Evolutionary conservation across 1,284 basidiomycete species (phyloP).

Genomic region (Amylostereum areolatum): DNA sequence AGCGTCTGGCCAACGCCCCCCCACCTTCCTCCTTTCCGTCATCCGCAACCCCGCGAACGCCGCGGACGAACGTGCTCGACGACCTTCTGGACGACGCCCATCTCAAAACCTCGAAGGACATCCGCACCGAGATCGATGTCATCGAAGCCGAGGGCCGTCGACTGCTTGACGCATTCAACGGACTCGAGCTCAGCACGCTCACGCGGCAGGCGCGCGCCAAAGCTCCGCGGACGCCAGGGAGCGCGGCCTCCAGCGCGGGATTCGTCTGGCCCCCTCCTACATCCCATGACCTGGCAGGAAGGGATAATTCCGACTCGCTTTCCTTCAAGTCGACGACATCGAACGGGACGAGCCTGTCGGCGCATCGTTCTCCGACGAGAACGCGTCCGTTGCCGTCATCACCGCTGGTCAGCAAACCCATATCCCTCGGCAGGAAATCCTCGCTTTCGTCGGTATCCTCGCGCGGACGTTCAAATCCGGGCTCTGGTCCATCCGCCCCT

Average conservation of each 20-base stretch:
- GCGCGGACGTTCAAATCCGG: constrained; percentile 20
- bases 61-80: constrained; percentile 26
- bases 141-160: constrained; percentile 64
- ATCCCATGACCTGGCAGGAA: too few species aligned
- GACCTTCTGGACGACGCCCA: constrained; percentile 48
- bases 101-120: constrained; percentile 50
- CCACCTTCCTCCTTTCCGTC: constrained; percentile 35
- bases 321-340: constrained; percentile 51
- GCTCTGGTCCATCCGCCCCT: constrained; percentile 10
- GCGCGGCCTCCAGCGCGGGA: neutral
- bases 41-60: constrained; percentile 34
- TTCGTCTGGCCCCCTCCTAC: too few species aligned
- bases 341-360: constrained; percentile 35
- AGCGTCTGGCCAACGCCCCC: constrained; percentile 36
- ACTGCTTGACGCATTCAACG: constrained; percentile 70
- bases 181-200: constrained; percentile 62
- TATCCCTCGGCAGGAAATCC: constrained; percentile 34
- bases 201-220: constrained; percentile 31
- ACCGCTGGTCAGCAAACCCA: constrained; percentile 20
- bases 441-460: constrained; percentile 46
- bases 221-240: constrained; percentile 7
- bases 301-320: constrained; percentile 16
- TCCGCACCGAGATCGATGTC: constrained; percentile 56
- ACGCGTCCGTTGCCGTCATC: constrained; percentile 19
- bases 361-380: constrained; percentile 28